phyloP scores from a whole-genome alignment of 169 alveolate species.

The Plasmodium malariae region DNA sequence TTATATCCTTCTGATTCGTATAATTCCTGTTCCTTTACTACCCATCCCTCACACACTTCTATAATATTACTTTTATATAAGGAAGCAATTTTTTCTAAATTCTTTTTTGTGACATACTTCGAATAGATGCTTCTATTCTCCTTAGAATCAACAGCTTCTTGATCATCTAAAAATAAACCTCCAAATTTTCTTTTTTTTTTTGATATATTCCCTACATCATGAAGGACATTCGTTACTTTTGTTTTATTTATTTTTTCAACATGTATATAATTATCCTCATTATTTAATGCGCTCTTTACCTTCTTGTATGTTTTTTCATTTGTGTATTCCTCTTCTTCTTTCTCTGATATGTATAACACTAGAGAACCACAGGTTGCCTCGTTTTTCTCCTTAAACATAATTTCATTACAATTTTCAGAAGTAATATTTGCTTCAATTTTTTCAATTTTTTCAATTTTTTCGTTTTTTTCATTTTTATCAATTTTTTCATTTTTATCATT shows the following conservation, averaged over 20 bases:
- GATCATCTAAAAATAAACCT: neutral
- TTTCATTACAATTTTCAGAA: too few relatives aligned
- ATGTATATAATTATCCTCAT: neutral
- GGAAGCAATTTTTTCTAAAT: too few relatives aligned
- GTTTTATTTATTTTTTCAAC: neutral
- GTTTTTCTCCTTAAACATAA: too few relatives aligned
- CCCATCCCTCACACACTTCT: neutral
- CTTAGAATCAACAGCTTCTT: neutral
- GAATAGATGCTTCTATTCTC: neutral
- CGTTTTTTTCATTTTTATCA: too few relatives aligned
- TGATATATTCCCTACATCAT: neutral
- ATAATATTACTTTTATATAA: neutral
- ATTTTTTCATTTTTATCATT: too few relatives aligned
- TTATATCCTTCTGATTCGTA: constrained; percentile 35
- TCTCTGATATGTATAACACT: neutral
- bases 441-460: too few relatives aligned
- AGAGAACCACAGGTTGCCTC: neutral
- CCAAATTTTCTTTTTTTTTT: neutral
- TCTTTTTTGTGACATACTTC: neutral
- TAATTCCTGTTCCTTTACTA: constrained; percentile 22
- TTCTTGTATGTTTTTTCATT: neutral
- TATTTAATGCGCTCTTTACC: neutral
- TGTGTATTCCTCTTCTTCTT: constrained; percentile 1
- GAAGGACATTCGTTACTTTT: neutral
- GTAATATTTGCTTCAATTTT: too few relatives aligned